Percentiles rank a stretch among this genome's conserved stretches.
These are phyloP conservation scores for Solidago caesia DNA, from an alignment of 129 eudicot species.

Conservation along the genomic window DNA sequence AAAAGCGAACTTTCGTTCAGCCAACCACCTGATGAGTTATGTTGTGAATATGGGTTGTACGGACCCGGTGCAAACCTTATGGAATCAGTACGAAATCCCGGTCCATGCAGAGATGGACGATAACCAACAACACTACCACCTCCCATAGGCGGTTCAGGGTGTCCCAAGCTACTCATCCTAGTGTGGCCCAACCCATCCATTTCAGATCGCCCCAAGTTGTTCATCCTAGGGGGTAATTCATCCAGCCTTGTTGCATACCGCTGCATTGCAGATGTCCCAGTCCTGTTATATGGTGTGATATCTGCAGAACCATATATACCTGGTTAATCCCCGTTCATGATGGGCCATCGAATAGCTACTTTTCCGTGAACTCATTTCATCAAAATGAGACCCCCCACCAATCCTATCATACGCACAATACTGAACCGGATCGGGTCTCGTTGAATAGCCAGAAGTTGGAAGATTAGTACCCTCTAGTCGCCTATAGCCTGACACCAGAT, in stretches of 20 bases:
- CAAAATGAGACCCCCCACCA: constrained; percentile 19
- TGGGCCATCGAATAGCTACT: constrained; percentile 28
- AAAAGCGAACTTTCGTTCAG: constrained; percentile 37
- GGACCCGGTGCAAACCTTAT: constrained; percentile 63
- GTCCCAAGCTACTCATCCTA: constrained; percentile 27
- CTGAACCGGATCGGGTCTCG: constrained; percentile 28
- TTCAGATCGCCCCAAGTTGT: constrained; percentile 26
- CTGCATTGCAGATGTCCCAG: constrained; percentile 45
- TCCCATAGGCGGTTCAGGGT: constrained; percentile 21
- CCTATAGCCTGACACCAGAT: constrained; percentile 24
- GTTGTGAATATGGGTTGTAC: constrained; percentile 30
- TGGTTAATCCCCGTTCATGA: constrained; percentile 25
- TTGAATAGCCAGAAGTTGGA: constrained; percentile 23
- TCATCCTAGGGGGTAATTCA: constrained; percentile 47
- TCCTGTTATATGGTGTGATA: constrained; percentile 31
- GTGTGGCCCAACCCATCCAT: constrained; percentile 50
- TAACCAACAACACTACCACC: constrained; percentile 23
- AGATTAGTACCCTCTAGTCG: constrained; percentile 29
- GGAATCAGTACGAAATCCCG: constrained; percentile 31
- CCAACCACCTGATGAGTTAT: constrained; percentile 64
- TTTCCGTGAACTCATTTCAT: constrained; percentile 27
- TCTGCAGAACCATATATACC: constrained; percentile 30
- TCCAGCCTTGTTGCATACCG: constrained; percentile 64
- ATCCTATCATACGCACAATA: constrained; percentile 28
- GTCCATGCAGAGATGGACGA: constrained; percentile 34